These are phyloP conservation scores for Phytophthora citricola DNA, from an alignment of 352 stramenopile genomes.

Conservation along the genomic window DNA sequence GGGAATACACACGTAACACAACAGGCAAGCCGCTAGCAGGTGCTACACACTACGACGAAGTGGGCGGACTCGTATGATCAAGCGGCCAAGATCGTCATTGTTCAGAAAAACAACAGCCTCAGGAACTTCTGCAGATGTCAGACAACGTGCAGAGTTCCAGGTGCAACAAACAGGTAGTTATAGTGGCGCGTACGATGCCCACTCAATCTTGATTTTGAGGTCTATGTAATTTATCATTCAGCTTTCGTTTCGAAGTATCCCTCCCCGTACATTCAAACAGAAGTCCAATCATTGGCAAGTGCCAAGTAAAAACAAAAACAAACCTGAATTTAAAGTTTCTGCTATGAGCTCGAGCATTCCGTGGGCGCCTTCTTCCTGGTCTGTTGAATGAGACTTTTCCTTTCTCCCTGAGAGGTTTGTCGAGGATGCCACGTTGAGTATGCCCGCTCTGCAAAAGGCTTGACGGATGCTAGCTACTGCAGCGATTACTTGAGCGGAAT, in stretches of 20 bases:
- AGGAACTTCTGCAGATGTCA: constrained; percentile 8
- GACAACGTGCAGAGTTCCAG: constrained; percentile 10
- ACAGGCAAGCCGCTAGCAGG: constrained; percentile 56
- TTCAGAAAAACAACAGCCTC: constrained; percentile 20
- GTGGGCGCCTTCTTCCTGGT: constrained; percentile 15
- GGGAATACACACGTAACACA: constrained; percentile 71
- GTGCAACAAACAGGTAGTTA: constrained; percentile 10
- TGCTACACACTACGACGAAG: constrained; percentile 33
- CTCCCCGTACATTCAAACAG: not conserved
- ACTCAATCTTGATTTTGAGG: constrained; percentile 30
- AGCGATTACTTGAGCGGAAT: constrained; percentile 78
- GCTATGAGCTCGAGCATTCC: constrained; percentile 28
- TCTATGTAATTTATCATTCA: constrained; percentile 44
- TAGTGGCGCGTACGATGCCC: constrained; percentile 10
- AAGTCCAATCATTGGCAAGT: not conserved
- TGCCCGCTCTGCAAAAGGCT: constrained; percentile 16
- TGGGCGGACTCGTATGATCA: constrained; percentile 50
- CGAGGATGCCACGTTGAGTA: constrained; percentile 20
- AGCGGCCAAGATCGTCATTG: constrained; percentile 19
- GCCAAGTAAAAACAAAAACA: constrained; percentile 33
- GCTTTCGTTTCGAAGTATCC: constrained; percentile 4
- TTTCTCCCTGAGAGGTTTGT: constrained; percentile 24
- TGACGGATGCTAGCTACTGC: constrained; percentile 7
- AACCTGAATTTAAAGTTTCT: constrained; percentile 43
- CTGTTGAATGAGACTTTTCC: constrained; percentile 25